phyloP scores from a whole-genome alignment of 179 eudicot species.

The Silene coronaria region DNA sequence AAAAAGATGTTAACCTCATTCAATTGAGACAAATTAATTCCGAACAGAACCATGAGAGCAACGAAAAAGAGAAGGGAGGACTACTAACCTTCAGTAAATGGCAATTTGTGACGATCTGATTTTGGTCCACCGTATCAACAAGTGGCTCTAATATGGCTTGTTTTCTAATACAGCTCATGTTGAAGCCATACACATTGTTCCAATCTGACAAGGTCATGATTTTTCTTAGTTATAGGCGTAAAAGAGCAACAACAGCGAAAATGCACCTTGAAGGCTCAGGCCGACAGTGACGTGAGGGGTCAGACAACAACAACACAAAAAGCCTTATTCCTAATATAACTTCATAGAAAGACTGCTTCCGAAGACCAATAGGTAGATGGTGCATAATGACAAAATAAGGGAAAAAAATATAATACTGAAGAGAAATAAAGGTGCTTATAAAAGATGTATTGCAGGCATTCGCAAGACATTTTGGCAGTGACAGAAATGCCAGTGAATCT shows the following conservation, averaged over 20 bases:
- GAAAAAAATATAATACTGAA: neutral
- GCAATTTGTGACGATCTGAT: conserved; percentile 85
- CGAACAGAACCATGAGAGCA: neutral
- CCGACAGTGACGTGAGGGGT: neutral
- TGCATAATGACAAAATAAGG: neutral
- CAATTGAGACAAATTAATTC: neutral
- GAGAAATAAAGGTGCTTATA: neutral
- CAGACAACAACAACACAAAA: neutral
- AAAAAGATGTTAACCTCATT: neutral
- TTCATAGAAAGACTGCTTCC: neutral
- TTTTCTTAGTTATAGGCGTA: neutral
- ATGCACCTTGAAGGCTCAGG: neutral
- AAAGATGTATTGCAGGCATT: neutral
- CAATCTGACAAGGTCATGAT: conserved; percentile 49
- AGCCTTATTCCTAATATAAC: too few relatives aligned
- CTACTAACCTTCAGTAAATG: conserved; percentile 71
- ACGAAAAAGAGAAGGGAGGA: neutral
- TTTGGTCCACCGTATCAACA: conserved; percentile 88
- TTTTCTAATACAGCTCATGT: conserved; percentile 94
- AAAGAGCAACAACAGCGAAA: neutral
- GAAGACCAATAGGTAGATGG: neutral
- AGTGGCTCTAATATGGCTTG: conserved; percentile 92
- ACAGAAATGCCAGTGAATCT: neutral
- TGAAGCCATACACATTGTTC: conserved; percentile 88
- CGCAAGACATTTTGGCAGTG: neutral